Conservation (phyloP, 2,329 filamentous ascomycete genomes). For the Xylaria sp. region DNA sequence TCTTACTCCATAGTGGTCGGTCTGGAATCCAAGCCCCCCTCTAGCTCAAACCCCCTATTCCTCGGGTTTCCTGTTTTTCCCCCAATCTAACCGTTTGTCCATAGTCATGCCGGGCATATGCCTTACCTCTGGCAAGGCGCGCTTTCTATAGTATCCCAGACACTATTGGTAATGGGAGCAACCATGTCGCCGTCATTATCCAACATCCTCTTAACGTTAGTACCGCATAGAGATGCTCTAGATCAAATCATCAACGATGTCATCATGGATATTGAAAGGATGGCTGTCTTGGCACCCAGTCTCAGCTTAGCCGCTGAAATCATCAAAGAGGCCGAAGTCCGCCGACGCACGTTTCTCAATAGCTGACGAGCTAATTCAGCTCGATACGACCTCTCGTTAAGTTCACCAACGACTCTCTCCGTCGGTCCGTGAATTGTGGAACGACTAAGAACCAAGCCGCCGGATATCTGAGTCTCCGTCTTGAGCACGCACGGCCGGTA, state of each 20-base stretch:
- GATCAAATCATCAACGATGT: slow-evolving; percentile 83
- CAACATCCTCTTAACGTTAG: slow-evolving; percentile 68
- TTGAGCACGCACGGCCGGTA: slow-evolving; percentile 20
- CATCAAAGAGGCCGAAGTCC: slow-evolving; percentile 80
- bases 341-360: slow-evolving; percentile 71
- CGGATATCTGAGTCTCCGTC: slow-evolving; percentile 26
- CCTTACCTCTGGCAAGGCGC: slow-evolving; percentile 89
- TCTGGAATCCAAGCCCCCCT: slow-evolving; percentile 25
- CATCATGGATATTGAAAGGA: slow-evolving; percentile 78
- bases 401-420: slow-evolving; percentile 30
- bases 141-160: slow-evolving; percentile 84
- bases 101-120: slow-evolving; percentile 81
- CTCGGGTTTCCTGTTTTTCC: slow-evolving; percentile 40
- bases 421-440: slow-evolving; percentile 25
- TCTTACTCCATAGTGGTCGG: slow-evolving; percentile 27
- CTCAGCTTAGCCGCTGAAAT: slow-evolving; percentile 81
- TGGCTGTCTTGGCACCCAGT: slow-evolving; percentile 80
- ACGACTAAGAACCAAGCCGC: slow-evolving; percentile 24
- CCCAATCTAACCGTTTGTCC: slow-evolving; percentile 54
- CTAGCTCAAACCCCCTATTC: slow-evolving; percentile 40
- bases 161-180: slow-evolving; percentile 83
- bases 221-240: slow-evolving; percentile 69
- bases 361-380: slow-evolving; percentile 53
- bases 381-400: slow-evolving; percentile 33
- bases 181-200: slow-evolving; percentile 81